Percentiles rank a stretch among this genome's conserved stretches.
Evolutionary conservation across 768 basidiomycete genomes (phyloP).

Genomic region (Suillus ampliporus): DNA sequence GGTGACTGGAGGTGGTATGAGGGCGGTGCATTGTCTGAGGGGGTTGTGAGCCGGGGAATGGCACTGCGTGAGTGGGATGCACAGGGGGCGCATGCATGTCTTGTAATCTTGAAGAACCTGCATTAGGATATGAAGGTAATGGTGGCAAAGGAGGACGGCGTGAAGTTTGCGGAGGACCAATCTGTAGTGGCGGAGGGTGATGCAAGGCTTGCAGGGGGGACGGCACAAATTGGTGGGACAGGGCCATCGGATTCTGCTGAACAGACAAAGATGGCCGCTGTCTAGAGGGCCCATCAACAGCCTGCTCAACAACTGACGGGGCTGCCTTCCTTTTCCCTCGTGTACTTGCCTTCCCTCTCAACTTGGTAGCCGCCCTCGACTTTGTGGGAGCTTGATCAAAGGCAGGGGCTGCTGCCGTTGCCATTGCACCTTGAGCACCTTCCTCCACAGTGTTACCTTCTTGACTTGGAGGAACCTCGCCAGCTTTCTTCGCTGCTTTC

Average conservation of each 20-base stretch:
- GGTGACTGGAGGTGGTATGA: too few species aligned
- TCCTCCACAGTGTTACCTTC: not conserved
- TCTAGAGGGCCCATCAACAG: not conserved
- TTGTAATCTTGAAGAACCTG: too few species aligned
- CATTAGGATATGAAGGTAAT: too few species aligned
- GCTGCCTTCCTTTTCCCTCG: not conserved
- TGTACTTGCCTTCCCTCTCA: not conserved
- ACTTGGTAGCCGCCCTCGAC: not conserved
- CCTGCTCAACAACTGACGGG: not conserved
- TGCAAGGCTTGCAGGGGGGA: not conserved
- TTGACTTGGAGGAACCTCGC: not conserved
- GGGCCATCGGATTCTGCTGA: not conserved
- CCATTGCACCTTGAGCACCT: not conserved
- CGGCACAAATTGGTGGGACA: not conserved
- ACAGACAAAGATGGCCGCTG: not conserved
- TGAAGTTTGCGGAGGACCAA: not conserved
- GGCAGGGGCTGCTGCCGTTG: not conserved
- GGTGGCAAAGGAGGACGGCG: not conserved
- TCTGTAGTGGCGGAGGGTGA: not conserved
- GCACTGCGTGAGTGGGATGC: too few species aligned
- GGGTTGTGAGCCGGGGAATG: too few species aligned
- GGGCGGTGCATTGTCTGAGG: too few species aligned
- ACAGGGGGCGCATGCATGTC: too few species aligned
- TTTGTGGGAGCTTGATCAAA: not conserved
- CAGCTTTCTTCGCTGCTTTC: slow-evolving; percentile 1